Base-by-base conservation (phyloP, 495 filamentous ascomycete genomes). In the Eremomyces bilateralis region DNA sequence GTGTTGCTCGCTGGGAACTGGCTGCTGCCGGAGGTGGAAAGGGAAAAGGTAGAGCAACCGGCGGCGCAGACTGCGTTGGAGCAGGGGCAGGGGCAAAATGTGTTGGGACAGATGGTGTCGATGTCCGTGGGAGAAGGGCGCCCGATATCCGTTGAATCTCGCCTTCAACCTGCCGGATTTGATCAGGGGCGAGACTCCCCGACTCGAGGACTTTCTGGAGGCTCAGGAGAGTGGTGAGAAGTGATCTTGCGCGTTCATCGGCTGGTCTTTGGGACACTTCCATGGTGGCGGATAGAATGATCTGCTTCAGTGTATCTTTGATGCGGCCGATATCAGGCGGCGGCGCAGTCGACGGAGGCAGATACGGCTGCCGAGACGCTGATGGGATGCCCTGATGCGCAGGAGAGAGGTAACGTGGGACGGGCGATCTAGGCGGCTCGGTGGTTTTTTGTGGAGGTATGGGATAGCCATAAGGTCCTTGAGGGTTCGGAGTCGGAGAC, bases 161-260 rank as follows among this genome's bases (percentile, higher is more conserved):
- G 45, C 80, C 70, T 51, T 73, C 71, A 45, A 92, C 71, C 48
- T 73, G 62, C 52, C 70, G 71, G 43, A 93, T 62, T 58, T 90
- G 73, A 43, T 82, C 71, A 48, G 70, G 73, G 31, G 77, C 70
- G 46, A 92, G 65, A 45, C 80, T 67, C 48, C 80, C 78, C 42
- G 61, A 71, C 47, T 76, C 65, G 54, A 95, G 58, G 47, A 92
- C 71, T 31, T 53, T 66, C 57, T 93, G 76, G 41, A 95, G 65
- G 53, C 85, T 80, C 53, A 90, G 56, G 43, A 95, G 64, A 15
- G 84, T 81, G 53, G 84, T 77, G 47, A 95, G 55, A 8, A 32
- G 30, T 18, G 30, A 39, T 68, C 69, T 55, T 82, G 73, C 42
- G 74, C 63, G 48, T 67, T 65, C 52, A 13, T 27, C 13, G 8